A percentile compares a stretch with the other conserved stretches of the same genome.
phyloP scores from a whole-genome alignment of 108 stramenopile species.

The Skeletonema grethae region DNA sequence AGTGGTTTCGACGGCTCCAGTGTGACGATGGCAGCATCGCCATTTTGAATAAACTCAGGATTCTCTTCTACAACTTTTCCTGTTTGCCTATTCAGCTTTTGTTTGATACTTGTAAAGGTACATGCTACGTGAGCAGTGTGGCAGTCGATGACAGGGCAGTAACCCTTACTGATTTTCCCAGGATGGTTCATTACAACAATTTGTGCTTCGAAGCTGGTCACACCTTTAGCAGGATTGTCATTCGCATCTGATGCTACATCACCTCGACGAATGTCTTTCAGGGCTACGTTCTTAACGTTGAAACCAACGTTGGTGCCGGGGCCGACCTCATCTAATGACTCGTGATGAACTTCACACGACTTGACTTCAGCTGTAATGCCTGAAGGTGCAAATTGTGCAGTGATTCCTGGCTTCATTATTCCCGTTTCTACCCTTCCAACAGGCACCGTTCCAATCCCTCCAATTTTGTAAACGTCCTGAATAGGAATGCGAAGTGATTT shows the following conservation, averaged over 20 bases:
- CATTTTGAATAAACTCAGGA: constrained; percentile 86
- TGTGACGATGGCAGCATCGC: constrained; percentile 71
- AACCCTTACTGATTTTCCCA: constrained; percentile 76
- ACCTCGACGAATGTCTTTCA: constrained; percentile 88
- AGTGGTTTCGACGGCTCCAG: constrained; percentile 82
- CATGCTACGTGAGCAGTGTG: constrained; percentile 97
- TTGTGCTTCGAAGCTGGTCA: constrained; percentile 76
- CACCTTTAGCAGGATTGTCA: constrained; percentile 73
- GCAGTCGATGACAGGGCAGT: constrained; percentile 93
- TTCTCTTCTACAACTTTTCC: constrained; percentile 80
- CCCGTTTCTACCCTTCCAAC: constrained; percentile 91
- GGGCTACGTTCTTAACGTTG: constrained; percentile 88
- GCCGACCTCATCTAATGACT: constrained; percentile 71
- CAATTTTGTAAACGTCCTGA: constrained; percentile 93
- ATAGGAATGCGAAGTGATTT: constrained; percentile 90
- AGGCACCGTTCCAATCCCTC: constrained; percentile 88
- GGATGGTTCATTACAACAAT: constrained; percentile 92
- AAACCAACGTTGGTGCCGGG: constrained; percentile 93
- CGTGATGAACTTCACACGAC: constrained; percentile 94
- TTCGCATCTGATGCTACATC: constrained; percentile 82
- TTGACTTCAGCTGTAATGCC: constrained; percentile 79
- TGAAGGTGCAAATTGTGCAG: constrained; percentile 71
- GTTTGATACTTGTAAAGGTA: constrained; percentile 76
- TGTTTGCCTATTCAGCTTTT: constrained; percentile 83
- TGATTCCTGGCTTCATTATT: constrained; percentile 78